Evolutionary conservation across 306 rosid species (phyloP).

Genomic region (Cicer bijugum): DNA sequence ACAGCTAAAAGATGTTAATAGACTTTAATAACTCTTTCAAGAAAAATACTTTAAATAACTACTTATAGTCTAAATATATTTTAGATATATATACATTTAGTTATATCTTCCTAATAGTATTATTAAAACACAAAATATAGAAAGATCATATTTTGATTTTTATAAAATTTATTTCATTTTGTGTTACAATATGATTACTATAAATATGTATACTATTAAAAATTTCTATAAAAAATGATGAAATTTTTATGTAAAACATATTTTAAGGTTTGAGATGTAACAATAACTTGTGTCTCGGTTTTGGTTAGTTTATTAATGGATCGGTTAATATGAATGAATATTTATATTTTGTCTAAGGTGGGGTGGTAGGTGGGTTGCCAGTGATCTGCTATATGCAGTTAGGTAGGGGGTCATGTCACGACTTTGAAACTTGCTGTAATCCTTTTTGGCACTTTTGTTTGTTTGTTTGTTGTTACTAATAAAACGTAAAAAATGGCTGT

Average conservation of each 20-base stretch:
- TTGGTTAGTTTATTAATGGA: slow-evolving; percentile 13
- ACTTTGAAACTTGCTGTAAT: background rate
- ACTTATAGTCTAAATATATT: too few relatives aligned
- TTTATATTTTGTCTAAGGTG: background rate
- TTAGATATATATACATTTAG: too few relatives aligned
- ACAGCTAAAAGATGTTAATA: too few relatives aligned
- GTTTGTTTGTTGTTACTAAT: background rate
- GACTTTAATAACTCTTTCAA: too few relatives aligned
- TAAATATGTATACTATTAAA: too few relatives aligned
- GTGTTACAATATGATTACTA: too few relatives aligned
- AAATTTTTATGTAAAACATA: background rate
- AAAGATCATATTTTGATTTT: too few relatives aligned
- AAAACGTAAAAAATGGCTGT: slow-evolving; percentile 5
- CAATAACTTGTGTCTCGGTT: slow-evolving; percentile 13
- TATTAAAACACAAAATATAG: too few relatives aligned
- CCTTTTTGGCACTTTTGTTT: background rate
- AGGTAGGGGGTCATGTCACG: slow-evolving; percentile 27
- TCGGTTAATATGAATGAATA: slow-evolving; percentile 10
- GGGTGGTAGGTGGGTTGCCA: slow-evolving; percentile 43
- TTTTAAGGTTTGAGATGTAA: background rate
- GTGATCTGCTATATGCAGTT: slow-evolving; percentile 42
- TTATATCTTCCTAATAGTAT: too few relatives aligned
- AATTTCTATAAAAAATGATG: background rate
- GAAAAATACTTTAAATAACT: too few relatives aligned
- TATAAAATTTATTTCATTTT: too few relatives aligned